Base-by-base conservation (phyloP, 208 protist genomes). In the Vickermania ingenoplastis region DNA sequence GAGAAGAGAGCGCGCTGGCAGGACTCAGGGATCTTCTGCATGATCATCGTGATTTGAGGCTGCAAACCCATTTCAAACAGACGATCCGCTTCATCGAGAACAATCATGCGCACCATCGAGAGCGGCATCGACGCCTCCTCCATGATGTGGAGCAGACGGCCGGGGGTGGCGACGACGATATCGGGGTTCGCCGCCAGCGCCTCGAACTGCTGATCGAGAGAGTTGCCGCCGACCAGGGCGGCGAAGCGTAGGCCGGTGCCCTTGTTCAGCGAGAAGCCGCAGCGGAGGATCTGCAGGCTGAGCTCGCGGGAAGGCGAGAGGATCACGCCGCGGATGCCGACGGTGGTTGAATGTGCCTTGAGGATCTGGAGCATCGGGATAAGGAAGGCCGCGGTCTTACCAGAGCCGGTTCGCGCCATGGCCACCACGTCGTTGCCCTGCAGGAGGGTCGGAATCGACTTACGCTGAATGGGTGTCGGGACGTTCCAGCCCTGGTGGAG, bases 41-140 rank as follows among this genome's bases (percentile, higher is more conserved):
- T 75, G 57, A 99, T 99, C 50, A 94, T 92, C 1, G 74, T 70
- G 28, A 99, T 72, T 83, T 99, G 98, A 30, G 89, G 80, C 74
- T 97, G 83, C 14, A 90, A 79, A 28, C 98, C 98, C 63, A 98
- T 82, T 72, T 99, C 99, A 80, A 99, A 99, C 3, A 99, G 79
- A 17, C 94, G 86, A 77, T 99, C 99, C 0, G 97, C 98, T 78
- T 99, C 99, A 82, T 99, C 99, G 53, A 99, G 97, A 0, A 99
- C 97, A 3, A 99, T 45, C 45, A 91, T 95, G 61, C 98, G 79
- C n/a, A 99, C 83, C 27, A 71, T 68, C 1, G 66, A 75, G 1
- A 99, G 77, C 41, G 87, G 77, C 27, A 99, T 59, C 1, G 94
- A 94, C 25, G 96, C 89, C 53, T 99, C 96, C 52, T 96, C 81